Base-by-base conservation (phyloP, 192 early-diverging fungal genomes). In the Umbelopsis sp. region DNA sequence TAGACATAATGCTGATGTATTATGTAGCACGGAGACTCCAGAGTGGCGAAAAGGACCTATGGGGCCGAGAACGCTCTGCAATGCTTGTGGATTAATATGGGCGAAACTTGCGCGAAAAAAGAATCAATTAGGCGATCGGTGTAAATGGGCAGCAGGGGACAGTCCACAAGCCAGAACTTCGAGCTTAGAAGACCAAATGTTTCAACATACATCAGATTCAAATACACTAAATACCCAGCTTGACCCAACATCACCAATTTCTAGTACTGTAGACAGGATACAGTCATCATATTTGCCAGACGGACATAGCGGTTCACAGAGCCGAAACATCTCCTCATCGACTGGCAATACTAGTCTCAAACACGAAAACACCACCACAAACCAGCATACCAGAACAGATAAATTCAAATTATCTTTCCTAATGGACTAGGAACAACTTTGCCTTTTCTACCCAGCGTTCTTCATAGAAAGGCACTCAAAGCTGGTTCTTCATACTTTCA, bases 41-140 rank as follows among this genome's bases (percentile, higher is more conserved):
- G 69, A 70, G 61, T 70, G 69, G 69, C 69, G 69, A 30, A 70
- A 70, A 35, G 69, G 69, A 1, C 69, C 69, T 13, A 48, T 64
- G 64, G 69, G 69, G 33, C 69, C 69, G 30, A 51, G 69, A 2
- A 70, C 69, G 10, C 20, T 70, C 55, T 70, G 69, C 13, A 70
- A 70, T 20, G 69, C 69, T 44, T 70, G 69, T 30, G 69, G 69
- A 33, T 52, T 70, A 30, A 64, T 70, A 23, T 70, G 46, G 46
- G 69, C 69, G 30, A 70, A 70, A 66, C 55, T 61, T 61, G 55
- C 55, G n/a, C 55, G 55, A 12, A 61, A 61, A 18, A 61, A 61
- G 27, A 11, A 15, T 33, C 55, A 61, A 61, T 35, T 30, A 18
- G 25, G 27, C 55, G 55, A 61, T 61, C 55, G 15, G 33, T 11